phyloP scores from a whole-genome alignment of 2,329 filamentous ascomycete genomes.

The Stagonosporopsis tanaceti region DNA sequence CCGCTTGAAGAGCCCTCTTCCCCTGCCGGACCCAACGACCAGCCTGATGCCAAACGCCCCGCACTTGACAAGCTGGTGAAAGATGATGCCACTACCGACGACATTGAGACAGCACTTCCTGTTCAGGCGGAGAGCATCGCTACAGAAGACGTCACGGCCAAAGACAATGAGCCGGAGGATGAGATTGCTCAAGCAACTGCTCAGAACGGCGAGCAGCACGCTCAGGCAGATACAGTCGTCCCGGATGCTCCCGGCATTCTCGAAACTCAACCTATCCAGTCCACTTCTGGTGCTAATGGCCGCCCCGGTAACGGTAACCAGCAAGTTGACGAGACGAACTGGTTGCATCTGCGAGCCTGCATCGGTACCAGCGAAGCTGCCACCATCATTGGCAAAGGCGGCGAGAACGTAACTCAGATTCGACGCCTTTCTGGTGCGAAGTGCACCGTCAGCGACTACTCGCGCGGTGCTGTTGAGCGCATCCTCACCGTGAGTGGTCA shows the following conservation, averaged over 20 bases:
- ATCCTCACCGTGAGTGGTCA: conserved; percentile 96
- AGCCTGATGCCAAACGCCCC: conserved; percentile 95
- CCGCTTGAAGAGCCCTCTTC: conserved; percentile 97
- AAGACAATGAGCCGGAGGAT: conserved; percentile 36
- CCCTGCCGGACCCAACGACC: conserved; percentile 86
- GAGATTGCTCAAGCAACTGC: conserved; percentile 40
- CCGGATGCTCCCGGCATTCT: conserved; percentile 63
- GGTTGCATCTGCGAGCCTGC: conserved; percentile 96
- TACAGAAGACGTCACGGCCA: conserved; percentile 43
- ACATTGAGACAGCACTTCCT: conserved; percentile 53
- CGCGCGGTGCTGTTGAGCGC: conserved; percentile 94
- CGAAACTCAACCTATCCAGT: conserved; percentile 67
- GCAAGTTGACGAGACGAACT: conserved; percentile 86
- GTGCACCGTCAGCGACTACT: conserved; percentile 98
- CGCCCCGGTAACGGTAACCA: conserved; percentile 56
- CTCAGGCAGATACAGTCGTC: conserved; percentile 74
- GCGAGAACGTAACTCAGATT: conserved; percentile 98
- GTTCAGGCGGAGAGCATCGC: conserved; percentile 46
- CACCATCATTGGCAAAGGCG: conserved; percentile 97
- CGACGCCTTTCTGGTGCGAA: conserved; percentile 94
- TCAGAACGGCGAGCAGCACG: conserved; percentile 63
- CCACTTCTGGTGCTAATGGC: conserved; percentile 63
- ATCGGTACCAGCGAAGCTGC: conserved; percentile 98
- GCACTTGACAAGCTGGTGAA: conserved; percentile 92
- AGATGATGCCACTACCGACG: conserved; percentile 63